Base-by-base conservation (phyloP, 768 basidiomycete species). In the Amanita polypyramis region DNA sequence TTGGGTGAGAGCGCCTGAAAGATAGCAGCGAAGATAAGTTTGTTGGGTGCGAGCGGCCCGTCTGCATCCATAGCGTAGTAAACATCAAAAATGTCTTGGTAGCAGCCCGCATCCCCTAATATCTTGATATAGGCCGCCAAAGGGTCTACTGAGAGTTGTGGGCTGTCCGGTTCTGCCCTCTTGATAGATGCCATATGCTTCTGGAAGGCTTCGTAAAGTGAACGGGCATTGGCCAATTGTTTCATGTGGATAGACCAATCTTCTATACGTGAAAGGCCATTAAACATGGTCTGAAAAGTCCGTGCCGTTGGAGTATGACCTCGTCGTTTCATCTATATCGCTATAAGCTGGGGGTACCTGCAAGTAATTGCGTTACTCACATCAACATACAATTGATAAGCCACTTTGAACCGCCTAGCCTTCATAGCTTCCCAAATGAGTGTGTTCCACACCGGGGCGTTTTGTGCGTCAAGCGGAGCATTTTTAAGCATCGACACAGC, bases 371-470 rank as follows among this genome's bases (percentile, higher is more conserved):
- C 25, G 3, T n/a, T 30, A 60, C 68, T 45, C 52, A 90, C 89
- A 51, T 92, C 86, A 37, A 67, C 65, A 60, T 75, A 91, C 27
- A 91, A 65, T n/a, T 71, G 60, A 53, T 80, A 85, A 0, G 75
- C 76, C 27, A 84, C 62, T 32, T 79, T 73, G 57, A 70, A 82
- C 36, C 73, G 73, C 50, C 72, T 63, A 14, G 64, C 74, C 34
- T 76, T 72, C 67, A 85, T 66, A 41, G 75, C 74, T 45, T 79
- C 72, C 66, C 74, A 77, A 33, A 92, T 81, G 55, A 91, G 60
- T 2, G 80, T 85, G 54, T 89, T 89, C 89, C 89, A 92, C 5
- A 83, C 79, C 9, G 73, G 69, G 1, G 76, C 68, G 54, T 88
- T 90, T 57, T 86, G 83, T 0, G 86, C 81, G 54, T 82, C 84